A percentile compares a stretch with the other conserved stretches of the same genome.
phyloP scores from a whole-genome alignment of 371 early-diverging fungal species.

The Rhizopus arrhizus region DNA sequence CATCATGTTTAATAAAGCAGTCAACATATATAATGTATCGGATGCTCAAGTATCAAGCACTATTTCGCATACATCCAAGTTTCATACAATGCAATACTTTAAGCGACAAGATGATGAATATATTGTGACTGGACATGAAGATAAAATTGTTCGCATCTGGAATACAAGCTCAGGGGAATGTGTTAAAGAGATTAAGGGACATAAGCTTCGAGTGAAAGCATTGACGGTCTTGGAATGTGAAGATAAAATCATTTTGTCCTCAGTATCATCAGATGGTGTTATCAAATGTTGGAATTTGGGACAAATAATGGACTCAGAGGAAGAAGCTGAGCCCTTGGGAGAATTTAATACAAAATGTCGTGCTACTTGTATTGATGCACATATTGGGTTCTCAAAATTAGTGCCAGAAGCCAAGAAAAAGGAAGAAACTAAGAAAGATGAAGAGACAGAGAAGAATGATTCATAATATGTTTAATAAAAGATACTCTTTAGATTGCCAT shows the following conservation, averaged over 20 bases:
- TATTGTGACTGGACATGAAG: slow-evolving; percentile 72
- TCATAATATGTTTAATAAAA: too few species aligned
- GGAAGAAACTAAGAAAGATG: slow-evolving; percentile 3
- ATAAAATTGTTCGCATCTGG: slow-evolving; percentile 72
- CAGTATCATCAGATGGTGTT: slow-evolving; percentile 74
- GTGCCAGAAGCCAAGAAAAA: background rate
- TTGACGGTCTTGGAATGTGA: slow-evolving; percentile 37
- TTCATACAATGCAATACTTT: slow-evolving; percentile 55
- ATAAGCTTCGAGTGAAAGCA: slow-evolving; percentile 58
- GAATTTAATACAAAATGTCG: slow-evolving; percentile 71
- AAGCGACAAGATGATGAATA: slow-evolving; percentile 54
- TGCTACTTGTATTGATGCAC: slow-evolving; percentile 63
- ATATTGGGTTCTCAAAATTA: slow-evolving; percentile 34
- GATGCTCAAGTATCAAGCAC: slow-evolving; percentile 54
- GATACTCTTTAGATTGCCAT: too few species aligned
- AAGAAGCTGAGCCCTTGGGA: slow-evolving; percentile 48
- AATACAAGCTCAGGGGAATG: slow-evolving; percentile 57
- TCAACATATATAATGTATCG: slow-evolving; percentile 72
- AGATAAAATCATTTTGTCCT: slow-evolving; percentile 50
- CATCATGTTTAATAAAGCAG: slow-evolving; percentile 70
- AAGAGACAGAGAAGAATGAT: background rate
- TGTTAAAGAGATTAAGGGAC: slow-evolving; percentile 60
- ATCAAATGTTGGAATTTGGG: slow-evolving; percentile 74
- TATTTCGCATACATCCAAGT: slow-evolving; percentile 55
- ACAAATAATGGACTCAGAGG: slow-evolving; percentile 28